Conservation (phyloP, 2,329 filamentous ascomycete genomes). For the Paecilomyces formosus region DNA sequence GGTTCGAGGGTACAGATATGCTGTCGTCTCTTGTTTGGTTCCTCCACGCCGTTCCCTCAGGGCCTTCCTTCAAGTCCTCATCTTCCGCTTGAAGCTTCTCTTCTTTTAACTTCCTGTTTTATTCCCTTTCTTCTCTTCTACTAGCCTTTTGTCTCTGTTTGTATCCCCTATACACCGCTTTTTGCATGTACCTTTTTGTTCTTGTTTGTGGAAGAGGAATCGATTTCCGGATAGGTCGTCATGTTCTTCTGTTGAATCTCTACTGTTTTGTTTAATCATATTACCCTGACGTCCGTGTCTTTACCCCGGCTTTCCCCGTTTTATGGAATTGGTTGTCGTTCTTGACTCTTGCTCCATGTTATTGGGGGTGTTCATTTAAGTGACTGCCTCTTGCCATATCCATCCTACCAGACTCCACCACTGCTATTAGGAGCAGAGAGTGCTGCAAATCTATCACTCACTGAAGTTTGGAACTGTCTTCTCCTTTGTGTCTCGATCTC, state of each 20-base stretch:
- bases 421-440: neutral
- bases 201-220: conserved; percentile 15
- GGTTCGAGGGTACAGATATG: conserved; percentile 1
- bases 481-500: neutral
- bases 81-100: conserved; percentile 17
- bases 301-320: conserved; percentile 2
- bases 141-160: conserved; percentile 14
- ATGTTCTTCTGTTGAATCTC: conserved; percentile 12
- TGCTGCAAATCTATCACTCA: neutral
- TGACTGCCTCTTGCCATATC: neutral
- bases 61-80: conserved; percentile 6
- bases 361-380: neutral
- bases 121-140: conserved; percentile 21
- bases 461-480: neutral
- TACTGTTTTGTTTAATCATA: conserved; percentile 9
- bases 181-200: conserved; percentile 15
- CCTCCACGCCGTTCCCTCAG: conserved; percentile 17
- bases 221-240: conserved; percentile 20
- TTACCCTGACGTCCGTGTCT: conserved; percentile 3
- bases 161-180: conserved; percentile 15
- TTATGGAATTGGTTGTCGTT: neutral
- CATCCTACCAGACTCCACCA: neutral
- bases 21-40: conserved; percentile 11
- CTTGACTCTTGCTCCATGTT: neutral
- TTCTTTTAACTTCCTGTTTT: conserved; percentile 26